Evolutionary conservation across 306 rosid genomes (phyloP).

Genomic region (Clitoria ternatea): DNA sequence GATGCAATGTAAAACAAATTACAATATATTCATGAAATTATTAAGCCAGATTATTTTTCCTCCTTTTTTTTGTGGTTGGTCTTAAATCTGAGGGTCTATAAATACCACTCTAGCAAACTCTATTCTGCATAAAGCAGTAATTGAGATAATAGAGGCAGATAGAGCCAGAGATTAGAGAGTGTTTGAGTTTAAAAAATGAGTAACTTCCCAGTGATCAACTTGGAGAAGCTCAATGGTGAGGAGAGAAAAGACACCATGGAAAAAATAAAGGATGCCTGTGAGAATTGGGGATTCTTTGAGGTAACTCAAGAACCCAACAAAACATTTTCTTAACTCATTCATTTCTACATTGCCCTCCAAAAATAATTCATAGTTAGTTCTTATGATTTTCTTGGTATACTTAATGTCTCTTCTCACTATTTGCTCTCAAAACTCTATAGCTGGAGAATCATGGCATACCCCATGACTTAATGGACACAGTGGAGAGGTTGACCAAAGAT

Average conservation of each 20-base stretch:
- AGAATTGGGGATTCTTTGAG: slow-evolving; percentile 98
- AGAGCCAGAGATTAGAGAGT: neutral
- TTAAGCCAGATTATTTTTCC: neutral
- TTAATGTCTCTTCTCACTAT: neutral
- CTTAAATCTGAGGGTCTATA: slow-evolving; percentile 15
- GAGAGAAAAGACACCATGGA: slow-evolving; percentile 54
- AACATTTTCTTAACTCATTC: neutral
- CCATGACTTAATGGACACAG: slow-evolving; percentile 61
- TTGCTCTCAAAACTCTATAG: slow-evolving; percentile 33
- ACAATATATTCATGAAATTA: neutral
- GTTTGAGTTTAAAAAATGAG: slow-evolving; percentile 40
- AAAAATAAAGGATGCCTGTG: slow-evolving; percentile 83
- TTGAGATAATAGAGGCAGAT: neutral
- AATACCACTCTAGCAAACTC: slow-evolving; percentile 28
- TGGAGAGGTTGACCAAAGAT: slow-evolving; percentile 72
- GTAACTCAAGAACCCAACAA: slow-evolving; percentile 27
- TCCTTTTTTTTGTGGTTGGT: neutral
- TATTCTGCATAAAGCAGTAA: slow-evolving; percentile 6
- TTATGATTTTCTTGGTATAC: slow-evolving; percentile 3
- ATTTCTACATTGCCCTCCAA: slow-evolving; percentile 14
- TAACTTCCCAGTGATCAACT: slow-evolving; percentile 72
- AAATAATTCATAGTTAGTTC: neutral
- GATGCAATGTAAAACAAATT: neutral
- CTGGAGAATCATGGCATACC: slow-evolving; percentile 65
- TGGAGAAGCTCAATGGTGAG: slow-evolving; percentile 64